Base-by-base conservation (phyloP, 2,329 filamentous ascomycete species). In the Xylaria sp. region DNA sequence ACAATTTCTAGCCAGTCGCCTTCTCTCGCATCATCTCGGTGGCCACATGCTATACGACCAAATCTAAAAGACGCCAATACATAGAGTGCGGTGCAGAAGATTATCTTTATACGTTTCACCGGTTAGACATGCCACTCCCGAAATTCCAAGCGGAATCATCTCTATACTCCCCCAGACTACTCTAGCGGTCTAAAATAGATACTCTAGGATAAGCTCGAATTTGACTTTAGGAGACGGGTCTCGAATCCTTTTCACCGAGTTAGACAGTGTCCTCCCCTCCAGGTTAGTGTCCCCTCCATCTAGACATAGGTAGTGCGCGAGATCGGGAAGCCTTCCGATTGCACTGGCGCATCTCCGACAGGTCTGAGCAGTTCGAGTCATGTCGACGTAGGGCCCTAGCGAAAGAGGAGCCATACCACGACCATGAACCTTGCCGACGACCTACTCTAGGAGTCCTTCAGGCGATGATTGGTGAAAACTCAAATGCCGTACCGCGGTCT, bases 391-490 rank as follows among this genome's bases (percentile, higher is more conserved):
- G 18, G 39, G 41, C 13, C 4, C n/a, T 46, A n/a, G 7, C 4
- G 55, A 58, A n/a, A 32, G 56, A 46, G 39, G 39, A 58, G 39
- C 20, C 8, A 32, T 32, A 28, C 23, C 39, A 23, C 39, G 23
- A 12, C 23, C 58, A 37, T 57, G 32, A 65, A 65, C 50, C 50
- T 65, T 60, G 34, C 34, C 34, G 51, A 48, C 13, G n/a, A 8
- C 32, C 44, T 58, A 32, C 13, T 46, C 10, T 10, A 50, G 28
- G 39, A n/a, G 6, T 20, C 13, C 32, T 46, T 61, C 52, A 59
- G 61, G 54, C 23, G 7, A 46, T n/a, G 18, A 50, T 56, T 70
- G 41, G 32, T 68, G 60, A 60, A 60, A 68, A 61, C 61, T 56
- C 32, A 32, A 23, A 41, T 20, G 20, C 32, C 18, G 9, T 61